These are phyloP conservation scores for Wickerhamomyces bovis DNA, from an alignment of 805 yeast genomes.

Conservation along the genomic window DNA sequence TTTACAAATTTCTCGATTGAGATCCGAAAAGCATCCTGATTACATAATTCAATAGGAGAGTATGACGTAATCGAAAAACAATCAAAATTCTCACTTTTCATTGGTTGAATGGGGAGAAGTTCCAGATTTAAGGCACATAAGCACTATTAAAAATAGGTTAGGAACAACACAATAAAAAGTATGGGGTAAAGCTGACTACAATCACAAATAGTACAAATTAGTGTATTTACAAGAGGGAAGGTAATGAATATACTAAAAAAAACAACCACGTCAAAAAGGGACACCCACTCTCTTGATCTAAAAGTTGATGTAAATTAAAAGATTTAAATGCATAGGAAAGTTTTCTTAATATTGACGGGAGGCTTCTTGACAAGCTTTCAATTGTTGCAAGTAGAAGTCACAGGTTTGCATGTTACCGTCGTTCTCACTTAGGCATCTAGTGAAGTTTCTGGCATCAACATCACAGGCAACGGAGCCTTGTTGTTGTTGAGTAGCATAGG, in stretches of 20 bases:
- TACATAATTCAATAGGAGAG: neutral
- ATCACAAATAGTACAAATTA: neutral
- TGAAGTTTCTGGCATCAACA: constrained; percentile 88
- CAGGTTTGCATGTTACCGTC: constrained; percentile 95
- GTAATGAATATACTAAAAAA: neutral
- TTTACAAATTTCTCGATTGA: neutral
- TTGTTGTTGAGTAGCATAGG: constrained; percentile 33
- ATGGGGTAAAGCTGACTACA: no score
- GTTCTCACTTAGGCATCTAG: constrained; percentile 92
- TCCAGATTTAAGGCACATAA: no score
- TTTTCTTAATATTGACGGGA: constrained; percentile 64
- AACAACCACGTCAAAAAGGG: neutral
- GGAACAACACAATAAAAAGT: neutral
- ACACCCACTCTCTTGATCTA: neutral
- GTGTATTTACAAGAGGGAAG: neutral
- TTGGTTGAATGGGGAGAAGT: neutral
- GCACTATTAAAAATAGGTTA: neutral
- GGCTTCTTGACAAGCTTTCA: constrained; percentile 96
- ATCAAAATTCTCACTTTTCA: neutral
- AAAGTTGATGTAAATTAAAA: neutral
- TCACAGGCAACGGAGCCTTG: constrained; percentile 59
- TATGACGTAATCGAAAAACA: neutral
- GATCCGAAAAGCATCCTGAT: neutral
- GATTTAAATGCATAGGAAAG: neutral
- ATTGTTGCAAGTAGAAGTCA: constrained; percentile 94